Base-by-base conservation (phyloP, 345 rosid species). In the Ceriops tagal region DNA sequence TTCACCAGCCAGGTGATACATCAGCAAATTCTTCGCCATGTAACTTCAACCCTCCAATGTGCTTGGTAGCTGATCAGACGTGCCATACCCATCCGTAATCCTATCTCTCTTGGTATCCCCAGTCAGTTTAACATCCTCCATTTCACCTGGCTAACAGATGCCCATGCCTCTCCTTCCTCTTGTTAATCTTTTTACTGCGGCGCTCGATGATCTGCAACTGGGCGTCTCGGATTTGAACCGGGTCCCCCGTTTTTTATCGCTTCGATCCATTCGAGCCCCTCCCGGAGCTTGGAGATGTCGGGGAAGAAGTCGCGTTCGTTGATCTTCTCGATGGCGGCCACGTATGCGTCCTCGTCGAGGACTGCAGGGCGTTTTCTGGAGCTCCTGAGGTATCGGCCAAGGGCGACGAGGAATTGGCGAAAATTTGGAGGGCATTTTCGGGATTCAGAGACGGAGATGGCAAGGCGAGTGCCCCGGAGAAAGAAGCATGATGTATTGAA, bases 231-330 rank as follows among this genome's bases (percentile, higher is more conserved):
- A 95, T 95, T 72, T 86, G 99, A 62, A 90, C 26, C 30, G 92
- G 93, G 62, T 92, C 99, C 6, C 92, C 87, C 8, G 93, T 86
- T 78, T 82, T 88, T 88, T 53, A 84, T 77, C 11, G 99, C 99
- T 73, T 92, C 91, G 58, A 95, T 83, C 99, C 96, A 95, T 69
- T 95, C 99, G 52, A 87, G 88, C 6, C 96, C 91, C 70, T 92
- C 99, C 34, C 85, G 90, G 63, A 95, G 98, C 87, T 95, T 95
- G 11, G 93, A 65, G 71, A 95, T 85, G 80, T 95, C 98, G 1
- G 99, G 99, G 77, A 92, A 95, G 85, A 79, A 95, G 70, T 95
- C 98, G 28, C 99, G 96, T 79, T 95, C 98, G 72, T 92, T 86
- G 75, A 95, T 92, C 82, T 82, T 84, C 93, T 95, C 98, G 61